Conservation (phyloP, 257 asterid species). For the Salvia splendens region DNA sequence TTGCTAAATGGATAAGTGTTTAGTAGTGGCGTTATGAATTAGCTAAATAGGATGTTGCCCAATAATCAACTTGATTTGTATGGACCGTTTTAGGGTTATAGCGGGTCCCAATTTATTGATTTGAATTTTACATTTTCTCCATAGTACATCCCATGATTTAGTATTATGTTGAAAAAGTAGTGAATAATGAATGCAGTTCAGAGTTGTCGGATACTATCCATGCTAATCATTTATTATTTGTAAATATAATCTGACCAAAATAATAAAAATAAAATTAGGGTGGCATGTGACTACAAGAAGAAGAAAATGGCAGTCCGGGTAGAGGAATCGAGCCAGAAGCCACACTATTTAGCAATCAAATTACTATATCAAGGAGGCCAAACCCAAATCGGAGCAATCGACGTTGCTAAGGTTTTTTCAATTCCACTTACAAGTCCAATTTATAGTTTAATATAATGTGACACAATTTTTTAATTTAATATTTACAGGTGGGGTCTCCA, state of each 20-base stretch:
- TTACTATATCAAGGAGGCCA: slow-evolving; percentile 82
- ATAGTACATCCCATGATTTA: not conserved
- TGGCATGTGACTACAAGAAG: slow-evolving; percentile 61
- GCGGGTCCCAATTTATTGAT: not conserved
- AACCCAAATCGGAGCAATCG: slow-evolving; percentile 63
- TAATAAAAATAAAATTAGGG: slow-evolving; percentile 41
- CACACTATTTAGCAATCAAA: slow-evolving; percentile 55
- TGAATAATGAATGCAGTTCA: slow-evolving; percentile 7
- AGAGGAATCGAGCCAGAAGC: slow-evolving; percentile 80
- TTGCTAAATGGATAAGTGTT: slow-evolving; percentile 2
- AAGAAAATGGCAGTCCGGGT: slow-evolving; percentile 63
- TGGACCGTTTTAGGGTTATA: not conserved
- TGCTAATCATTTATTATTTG: not conserved
- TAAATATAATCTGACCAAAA: not conserved
- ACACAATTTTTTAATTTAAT: not conserved
- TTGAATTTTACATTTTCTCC: not conserved
- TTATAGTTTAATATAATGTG: no score
- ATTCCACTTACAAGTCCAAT: not conserved
- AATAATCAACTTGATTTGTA: not conserved
- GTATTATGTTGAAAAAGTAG: not conserved
- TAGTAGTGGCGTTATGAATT: slow-evolving; percentile 23
- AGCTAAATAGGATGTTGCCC: slow-evolving; percentile 24
- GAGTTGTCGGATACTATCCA: not conserved
- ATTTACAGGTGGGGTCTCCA: slow-evolving; percentile 53
- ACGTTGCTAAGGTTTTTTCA: slow-evolving; percentile 58